A percentile compares a stretch with the other conserved stretches of the same genome.
phyloP scores from a whole-genome alignment of 768 basidiomycete species.

The Boletales sp. region DNA sequence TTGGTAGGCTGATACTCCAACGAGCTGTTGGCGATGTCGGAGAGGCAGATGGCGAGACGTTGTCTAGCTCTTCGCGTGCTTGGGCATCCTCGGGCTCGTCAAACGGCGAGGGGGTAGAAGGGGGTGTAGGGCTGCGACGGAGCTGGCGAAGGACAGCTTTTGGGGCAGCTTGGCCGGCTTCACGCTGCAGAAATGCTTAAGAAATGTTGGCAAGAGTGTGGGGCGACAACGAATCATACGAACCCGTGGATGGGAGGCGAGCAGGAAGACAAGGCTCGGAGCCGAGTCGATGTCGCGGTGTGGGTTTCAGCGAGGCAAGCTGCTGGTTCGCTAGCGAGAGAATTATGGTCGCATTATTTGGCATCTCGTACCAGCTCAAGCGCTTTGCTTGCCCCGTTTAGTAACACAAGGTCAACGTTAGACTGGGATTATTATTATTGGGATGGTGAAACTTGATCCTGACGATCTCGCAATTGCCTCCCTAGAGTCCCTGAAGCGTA shows the following conservation, averaged over 20 bases:
- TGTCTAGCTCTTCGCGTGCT: slow-evolving; percentile 8
- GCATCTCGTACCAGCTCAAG: slow-evolving; percentile 27
- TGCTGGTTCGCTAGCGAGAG: slow-evolving; percentile 23
- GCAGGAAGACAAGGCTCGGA: slow-evolving; percentile 61
- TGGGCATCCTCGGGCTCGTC: slow-evolving; percentile 17
- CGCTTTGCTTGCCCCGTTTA: no score
- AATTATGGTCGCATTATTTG: slow-evolving; percentile 50
- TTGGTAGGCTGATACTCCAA: slow-evolving; percentile 15
- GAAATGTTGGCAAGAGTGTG: slow-evolving; percentile 22
- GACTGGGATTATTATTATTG: no score
- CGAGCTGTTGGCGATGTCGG: slow-evolving; percentile 19
- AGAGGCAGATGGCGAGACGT: slow-evolving; percentile 17
- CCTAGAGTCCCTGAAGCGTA: slow-evolving; percentile 9
- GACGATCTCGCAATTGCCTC: slow-evolving; percentile 11
- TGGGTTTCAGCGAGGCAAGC: slow-evolving; percentile 20
- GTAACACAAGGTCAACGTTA: no score
- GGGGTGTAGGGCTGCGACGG: slow-evolving; percentile 42
- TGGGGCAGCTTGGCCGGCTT: slow-evolving; percentile 59
- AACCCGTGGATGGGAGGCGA: slow-evolving; percentile 66
- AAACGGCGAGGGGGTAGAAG: slow-evolving; percentile 20
- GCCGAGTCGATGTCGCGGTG: slow-evolving; percentile 37
- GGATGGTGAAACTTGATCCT: no score
- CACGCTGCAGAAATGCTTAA: slow-evolving; percentile 67
- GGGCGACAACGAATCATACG: slow-evolving; percentile 20
- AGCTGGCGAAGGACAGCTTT: slow-evolving; percentile 55